Evolutionary conservation across 2,329 filamentous ascomycete genomes (phyloP).

Genomic region (Monosporascus cannonballus): DNA sequence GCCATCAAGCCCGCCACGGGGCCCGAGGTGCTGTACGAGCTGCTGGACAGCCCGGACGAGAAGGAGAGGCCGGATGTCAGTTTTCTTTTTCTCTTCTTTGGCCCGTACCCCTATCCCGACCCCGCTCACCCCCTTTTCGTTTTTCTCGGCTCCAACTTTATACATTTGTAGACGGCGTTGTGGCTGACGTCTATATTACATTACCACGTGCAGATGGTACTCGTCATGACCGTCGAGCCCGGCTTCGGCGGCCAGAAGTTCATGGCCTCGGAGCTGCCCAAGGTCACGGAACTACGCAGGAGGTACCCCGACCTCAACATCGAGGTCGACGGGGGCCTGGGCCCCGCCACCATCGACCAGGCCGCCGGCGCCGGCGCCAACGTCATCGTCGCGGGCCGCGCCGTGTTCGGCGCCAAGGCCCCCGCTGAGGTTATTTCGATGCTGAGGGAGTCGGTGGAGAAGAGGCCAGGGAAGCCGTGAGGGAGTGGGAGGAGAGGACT

Average conservation of each 20-base stretch:
- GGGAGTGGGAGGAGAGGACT: not conserved
- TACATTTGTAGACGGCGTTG: not conserved
- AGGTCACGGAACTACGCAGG: slow-evolving; percentile 76
- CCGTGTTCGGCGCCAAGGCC: slow-evolving; percentile 88
- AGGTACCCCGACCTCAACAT: slow-evolving; percentile 92
- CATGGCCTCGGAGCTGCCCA: slow-evolving; percentile 92
- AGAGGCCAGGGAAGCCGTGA: slow-evolving; percentile 36
- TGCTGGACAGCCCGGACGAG: slow-evolving; percentile 66
- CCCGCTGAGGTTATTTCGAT: slow-evolving; percentile 80
- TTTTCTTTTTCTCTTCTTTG: slow-evolving; percentile 3
- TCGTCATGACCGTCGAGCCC: slow-evolving; percentile 97
- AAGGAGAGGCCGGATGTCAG: slow-evolving; percentile 84
- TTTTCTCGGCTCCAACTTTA: not conserved
- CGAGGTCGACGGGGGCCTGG: slow-evolving; percentile 91
- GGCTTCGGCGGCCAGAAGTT: slow-evolving; percentile 98
- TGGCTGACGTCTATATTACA: not conserved
- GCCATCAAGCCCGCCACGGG: slow-evolving; percentile 91
- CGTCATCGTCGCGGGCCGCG: slow-evolving; percentile 94
- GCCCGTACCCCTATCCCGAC: not conserved
- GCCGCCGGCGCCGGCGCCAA: slow-evolving; percentile 95
- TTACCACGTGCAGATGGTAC: slow-evolving; percentile 67
- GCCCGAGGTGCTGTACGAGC: slow-evolving; percentile 88
- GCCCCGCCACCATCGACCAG: slow-evolving; percentile 82
- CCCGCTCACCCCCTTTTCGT: no score
- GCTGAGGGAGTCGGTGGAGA: slow-evolving; percentile 73